These are phyloP conservation scores for Bacidia gigantensis DNA, from an alignment of 495 filamentous ascomycete genomes.

Conservation along the genomic window DNA sequence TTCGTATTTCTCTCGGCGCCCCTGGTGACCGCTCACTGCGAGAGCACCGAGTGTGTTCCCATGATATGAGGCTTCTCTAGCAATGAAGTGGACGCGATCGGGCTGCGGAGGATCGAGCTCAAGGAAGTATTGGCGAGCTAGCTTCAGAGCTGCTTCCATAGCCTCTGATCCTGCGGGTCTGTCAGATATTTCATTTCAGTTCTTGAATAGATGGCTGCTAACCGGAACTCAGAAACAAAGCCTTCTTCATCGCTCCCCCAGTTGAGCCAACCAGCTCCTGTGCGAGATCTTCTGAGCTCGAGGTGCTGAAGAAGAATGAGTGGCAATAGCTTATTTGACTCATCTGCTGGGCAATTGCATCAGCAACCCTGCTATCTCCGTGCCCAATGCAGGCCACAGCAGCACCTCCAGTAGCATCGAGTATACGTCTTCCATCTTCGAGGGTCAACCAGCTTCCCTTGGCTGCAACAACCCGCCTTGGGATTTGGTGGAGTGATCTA, in stretches of 20 bases:
- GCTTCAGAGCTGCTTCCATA: slow-evolving; percentile 53
- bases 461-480: slow-evolving; percentile 25
- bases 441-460: slow-evolving; percentile 35
- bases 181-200: slow-evolving; percentile 13
- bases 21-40: slow-evolving; percentile 46
- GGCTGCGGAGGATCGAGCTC: slow-evolving; percentile 36
- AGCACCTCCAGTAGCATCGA: slow-evolving; percentile 45
- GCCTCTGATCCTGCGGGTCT: slow-evolving; percentile 44
- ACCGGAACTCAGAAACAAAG: slow-evolving; percentile 29
- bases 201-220: background rate
- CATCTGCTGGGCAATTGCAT: slow-evolving; percentile 37
- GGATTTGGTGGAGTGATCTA: background rate
- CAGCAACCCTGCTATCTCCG: slow-evolving; percentile 29
- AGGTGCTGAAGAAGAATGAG: slow-evolving; percentile 36
- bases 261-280: slow-evolving; percentile 28
- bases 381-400: slow-evolving; percentile 39
- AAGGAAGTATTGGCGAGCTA: slow-evolving; percentile 48
- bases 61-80: slow-evolving; percentile 58
- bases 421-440: slow-evolving; percentile 46
- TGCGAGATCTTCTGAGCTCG: slow-evolving; percentile 33
- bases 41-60: slow-evolving; percentile 59
- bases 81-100: slow-evolving; percentile 44
- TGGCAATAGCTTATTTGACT: slow-evolving; percentile 39
- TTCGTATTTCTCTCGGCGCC: slow-evolving; percentile 50
- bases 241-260: slow-evolving; percentile 27